These are phyloP conservation scores for Heritiera littoralis DNA, from an alignment of 345 rosid species.

Conservation along the genomic window DNA sequence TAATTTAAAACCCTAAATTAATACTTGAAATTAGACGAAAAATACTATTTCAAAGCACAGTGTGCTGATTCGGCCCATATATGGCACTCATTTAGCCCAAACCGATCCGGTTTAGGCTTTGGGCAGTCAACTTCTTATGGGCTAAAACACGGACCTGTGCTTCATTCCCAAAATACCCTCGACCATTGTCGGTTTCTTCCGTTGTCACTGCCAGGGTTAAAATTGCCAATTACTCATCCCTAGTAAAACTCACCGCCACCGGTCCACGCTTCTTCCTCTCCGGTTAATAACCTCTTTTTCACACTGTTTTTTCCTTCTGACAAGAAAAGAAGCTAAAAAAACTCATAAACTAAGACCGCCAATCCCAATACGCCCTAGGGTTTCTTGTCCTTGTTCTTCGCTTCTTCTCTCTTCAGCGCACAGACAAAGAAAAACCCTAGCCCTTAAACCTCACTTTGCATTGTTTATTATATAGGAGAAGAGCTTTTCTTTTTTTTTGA, in stretches of 20 bases:
- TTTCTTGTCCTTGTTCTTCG: not conserved
- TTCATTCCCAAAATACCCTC: too few species aligned
- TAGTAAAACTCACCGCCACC: not conserved
- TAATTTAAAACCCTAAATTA: too few species aligned
- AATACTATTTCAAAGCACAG: too few species aligned
- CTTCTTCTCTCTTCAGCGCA: not conserved
- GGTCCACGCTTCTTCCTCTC: not conserved
- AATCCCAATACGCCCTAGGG: conserved; percentile 13
- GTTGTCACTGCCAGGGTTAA: too few species aligned
- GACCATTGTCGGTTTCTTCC: too few species aligned
- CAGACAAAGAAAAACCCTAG: conserved; percentile 11
- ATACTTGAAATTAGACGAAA: too few species aligned
- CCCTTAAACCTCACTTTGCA: not conserved
- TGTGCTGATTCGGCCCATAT: too few species aligned
- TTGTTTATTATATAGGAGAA: not conserved
- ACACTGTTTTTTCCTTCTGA: too few species aligned
- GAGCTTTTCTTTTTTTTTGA: conserved; percentile 13
- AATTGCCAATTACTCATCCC: not conserved
- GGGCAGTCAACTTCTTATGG: too few species aligned
- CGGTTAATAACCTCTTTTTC: not conserved
- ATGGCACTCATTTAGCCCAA: too few species aligned
- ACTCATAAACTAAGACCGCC: conserved; percentile 9
- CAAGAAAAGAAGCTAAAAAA: not conserved
- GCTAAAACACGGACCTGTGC: too few species aligned
- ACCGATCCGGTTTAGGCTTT: too few species aligned